Evolutionary conservation across 768 basidiomycete species (phyloP).

Genomic region (Termitomyces sp.): DNA sequence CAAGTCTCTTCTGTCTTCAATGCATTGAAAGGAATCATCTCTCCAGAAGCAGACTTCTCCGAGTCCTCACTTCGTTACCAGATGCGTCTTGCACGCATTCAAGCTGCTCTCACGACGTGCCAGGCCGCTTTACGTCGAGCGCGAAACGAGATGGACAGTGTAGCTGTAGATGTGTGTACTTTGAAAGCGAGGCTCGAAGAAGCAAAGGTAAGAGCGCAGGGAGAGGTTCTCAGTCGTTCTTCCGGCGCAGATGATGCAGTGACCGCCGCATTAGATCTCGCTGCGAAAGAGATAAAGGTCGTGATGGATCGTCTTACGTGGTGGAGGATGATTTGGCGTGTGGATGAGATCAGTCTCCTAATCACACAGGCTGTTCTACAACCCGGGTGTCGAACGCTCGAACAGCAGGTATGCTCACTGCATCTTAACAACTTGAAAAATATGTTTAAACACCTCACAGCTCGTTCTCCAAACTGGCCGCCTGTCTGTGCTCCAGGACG

Average conservation of each 20-base stretch:
- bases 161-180: constrained; percentile 33
- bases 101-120: constrained; percentile 39
- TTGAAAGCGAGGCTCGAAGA: constrained; percentile 40
- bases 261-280: constrained; percentile 33
- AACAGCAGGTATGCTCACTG: constrained; percentile 42
- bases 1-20: constrained; percentile 49
- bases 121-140: constrained; percentile 28
- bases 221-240: constrained; percentile 36
- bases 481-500: constrained; percentile 46
- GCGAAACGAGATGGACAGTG: constrained; percentile 33
- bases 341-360: constrained; percentile 45
- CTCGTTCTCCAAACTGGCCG: constrained; percentile 65
- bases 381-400: constrained; percentile 46
- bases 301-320: constrained; percentile 44
- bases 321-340: constrained; percentile 44
- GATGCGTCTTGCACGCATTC: constrained; percentile 38
- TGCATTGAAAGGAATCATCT: constrained; percentile 31
- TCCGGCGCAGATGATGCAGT: constrained; percentile 28
- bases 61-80: constrained; percentile 30
- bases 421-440: not conserved
- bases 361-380: constrained; percentile 36
- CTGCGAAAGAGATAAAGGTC: constrained; percentile 34
- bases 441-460: constrained; percentile 30
- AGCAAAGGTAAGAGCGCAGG: constrained; percentile 31
- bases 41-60: constrained; percentile 10